phyloP scores from a whole-genome alignment of 129 eudicot species.

The Tagetes erecta region DNA sequence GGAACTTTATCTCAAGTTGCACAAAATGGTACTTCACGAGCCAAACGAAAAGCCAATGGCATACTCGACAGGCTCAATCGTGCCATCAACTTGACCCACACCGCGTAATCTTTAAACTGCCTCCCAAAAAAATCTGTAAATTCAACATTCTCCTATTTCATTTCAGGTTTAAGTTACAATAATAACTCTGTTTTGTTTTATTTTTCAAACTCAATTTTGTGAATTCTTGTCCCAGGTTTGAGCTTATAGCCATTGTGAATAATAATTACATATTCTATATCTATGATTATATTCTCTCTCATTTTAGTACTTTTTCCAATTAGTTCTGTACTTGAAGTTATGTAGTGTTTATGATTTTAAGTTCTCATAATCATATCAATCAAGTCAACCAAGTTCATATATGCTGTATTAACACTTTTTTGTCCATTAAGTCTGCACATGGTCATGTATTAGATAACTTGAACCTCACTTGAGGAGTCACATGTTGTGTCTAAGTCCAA shows the following conservation, averaged over 20 bases:
- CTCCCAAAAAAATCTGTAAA: conserved; percentile 51
- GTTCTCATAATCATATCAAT: conserved; percentile 10
- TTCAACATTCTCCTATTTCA: conserved; percentile 35
- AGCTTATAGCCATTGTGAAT: conserved; percentile 62
- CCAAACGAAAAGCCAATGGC: conserved; percentile 88
- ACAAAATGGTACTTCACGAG: conserved; percentile 84
- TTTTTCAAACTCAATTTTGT: conserved; percentile 44
- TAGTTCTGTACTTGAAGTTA: conserved; percentile 34
- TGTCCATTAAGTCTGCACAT: conserved; percentile 46
- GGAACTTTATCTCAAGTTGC: conserved; percentile 78
- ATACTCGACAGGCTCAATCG: conserved; percentile 83
- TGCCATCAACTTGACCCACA: conserved; percentile 67
- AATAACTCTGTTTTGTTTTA: conserved; percentile 23
- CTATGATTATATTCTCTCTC: conserved; percentile 17
- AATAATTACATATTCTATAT: conserved; percentile 24
- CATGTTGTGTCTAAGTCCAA: conserved; percentile 34
- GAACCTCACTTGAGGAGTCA: conserved; percentile 40
- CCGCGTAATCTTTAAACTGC: conserved; percentile 54
- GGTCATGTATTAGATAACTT: conserved; percentile 43
- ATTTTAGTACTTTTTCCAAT: conserved; percentile 14
- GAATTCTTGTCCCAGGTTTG: conserved; percentile 48
- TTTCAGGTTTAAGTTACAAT: conserved; percentile 37
- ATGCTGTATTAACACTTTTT: conserved; percentile 27
- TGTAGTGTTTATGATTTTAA: conserved; percentile 18
- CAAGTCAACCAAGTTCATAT: conserved; percentile 40